These are phyloP conservation scores for Schizochytrium sp. DNA, from an alignment of 108 stramenopile species.

Conservation along the genomic window DNA sequence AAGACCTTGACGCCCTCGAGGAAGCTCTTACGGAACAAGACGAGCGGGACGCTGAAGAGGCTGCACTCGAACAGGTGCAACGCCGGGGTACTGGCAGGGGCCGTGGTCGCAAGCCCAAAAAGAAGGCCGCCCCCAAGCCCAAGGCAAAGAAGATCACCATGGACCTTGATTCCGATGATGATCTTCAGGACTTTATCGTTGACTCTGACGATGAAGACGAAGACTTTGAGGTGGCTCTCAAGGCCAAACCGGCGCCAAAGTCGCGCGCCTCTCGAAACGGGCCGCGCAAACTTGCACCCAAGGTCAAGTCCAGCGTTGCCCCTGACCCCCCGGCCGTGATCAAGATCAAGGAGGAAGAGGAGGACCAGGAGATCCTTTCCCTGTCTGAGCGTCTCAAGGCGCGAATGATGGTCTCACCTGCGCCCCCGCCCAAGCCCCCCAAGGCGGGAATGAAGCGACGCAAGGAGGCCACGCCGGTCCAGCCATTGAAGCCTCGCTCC, in stretches of 20 bases:
- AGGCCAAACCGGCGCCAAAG: constrained; percentile 26
- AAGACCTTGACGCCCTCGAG: constrained; percentile 85
- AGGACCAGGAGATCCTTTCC: constrained; percentile 20
- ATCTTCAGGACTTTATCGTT: not conserved
- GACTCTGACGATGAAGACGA: constrained; percentile 28
- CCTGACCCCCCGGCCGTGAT: not conserved
- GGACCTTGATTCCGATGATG: constrained; percentile 28
- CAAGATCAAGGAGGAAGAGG: not conserved
- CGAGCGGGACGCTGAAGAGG: constrained; percentile 55
- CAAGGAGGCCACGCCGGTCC: not conserved
- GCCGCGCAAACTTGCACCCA: not conserved
- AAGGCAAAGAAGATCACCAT: constrained; percentile 26
- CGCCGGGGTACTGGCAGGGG: constrained; percentile 11
- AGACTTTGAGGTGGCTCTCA: constrained; percentile 6
- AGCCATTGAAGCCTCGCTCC: not conserved
- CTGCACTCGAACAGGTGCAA: constrained; percentile 9
- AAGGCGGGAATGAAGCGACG: not conserved
- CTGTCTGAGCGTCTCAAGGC: constrained; percentile 18
- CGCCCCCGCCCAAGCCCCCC: not conserved
- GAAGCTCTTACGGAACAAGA: constrained; percentile 62
- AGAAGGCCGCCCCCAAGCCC: constrained; percentile 20
- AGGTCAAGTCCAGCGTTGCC: not conserved
- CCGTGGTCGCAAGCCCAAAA: constrained; percentile 27
- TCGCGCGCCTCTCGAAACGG: constrained; percentile 18
- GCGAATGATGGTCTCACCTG: constrained; percentile 14